Evolutionary conservation across 352 stramenopile genomes (phyloP).

Genomic region (Globisporangium acanthophoron): DNA sequence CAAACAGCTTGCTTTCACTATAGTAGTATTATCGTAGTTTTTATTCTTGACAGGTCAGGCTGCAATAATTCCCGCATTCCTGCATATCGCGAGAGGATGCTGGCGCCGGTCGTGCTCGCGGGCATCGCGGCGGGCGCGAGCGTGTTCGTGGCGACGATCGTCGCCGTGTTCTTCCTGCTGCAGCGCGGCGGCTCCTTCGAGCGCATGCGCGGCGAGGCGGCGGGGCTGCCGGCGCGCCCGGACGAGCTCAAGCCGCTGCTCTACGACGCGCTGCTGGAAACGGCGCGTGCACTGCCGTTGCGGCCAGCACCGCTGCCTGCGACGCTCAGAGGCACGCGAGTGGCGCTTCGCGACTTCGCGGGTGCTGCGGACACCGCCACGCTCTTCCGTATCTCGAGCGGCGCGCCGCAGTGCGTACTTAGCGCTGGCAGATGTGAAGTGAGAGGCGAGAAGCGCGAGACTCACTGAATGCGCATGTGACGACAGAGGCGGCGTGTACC

Average conservation of each 20-base stretch:
- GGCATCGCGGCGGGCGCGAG: slow-evolving; percentile 77
- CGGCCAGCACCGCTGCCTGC: slow-evolving; percentile 14
- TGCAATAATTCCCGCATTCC: no score
- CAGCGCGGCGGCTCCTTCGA: slow-evolving; percentile 83
- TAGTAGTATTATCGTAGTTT: neutral
- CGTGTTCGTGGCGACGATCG: slow-evolving; percentile 81
- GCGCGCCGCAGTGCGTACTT: slow-evolving; percentile 25
- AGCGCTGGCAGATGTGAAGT: neutral
- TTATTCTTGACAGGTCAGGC: no score
- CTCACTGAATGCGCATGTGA: neutral
- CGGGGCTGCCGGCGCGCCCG: slow-evolving; percentile 48
- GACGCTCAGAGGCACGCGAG: slow-evolving; percentile 27
- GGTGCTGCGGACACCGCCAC: slow-evolving; percentile 16
- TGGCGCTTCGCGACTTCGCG: slow-evolving; percentile 48
- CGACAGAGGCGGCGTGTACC: slow-evolving; percentile 48
- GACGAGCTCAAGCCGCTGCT: slow-evolving; percentile 77
- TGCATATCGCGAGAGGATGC: slow-evolving; percentile 25
- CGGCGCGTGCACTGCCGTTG: slow-evolving; percentile 21
- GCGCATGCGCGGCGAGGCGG: slow-evolving; percentile 74
- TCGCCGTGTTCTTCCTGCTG: slow-evolving; percentile 82
- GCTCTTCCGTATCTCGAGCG: slow-evolving; percentile 49
- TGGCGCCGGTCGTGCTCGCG: slow-evolving; percentile 46
- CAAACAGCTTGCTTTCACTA: neutral
- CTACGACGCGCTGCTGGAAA: slow-evolving; percentile 83
- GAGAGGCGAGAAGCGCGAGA: neutral